phyloP scores from a whole-genome alignment of 2,329 filamentous ascomycete species.

The Colletotrichum costaricense region DNA sequence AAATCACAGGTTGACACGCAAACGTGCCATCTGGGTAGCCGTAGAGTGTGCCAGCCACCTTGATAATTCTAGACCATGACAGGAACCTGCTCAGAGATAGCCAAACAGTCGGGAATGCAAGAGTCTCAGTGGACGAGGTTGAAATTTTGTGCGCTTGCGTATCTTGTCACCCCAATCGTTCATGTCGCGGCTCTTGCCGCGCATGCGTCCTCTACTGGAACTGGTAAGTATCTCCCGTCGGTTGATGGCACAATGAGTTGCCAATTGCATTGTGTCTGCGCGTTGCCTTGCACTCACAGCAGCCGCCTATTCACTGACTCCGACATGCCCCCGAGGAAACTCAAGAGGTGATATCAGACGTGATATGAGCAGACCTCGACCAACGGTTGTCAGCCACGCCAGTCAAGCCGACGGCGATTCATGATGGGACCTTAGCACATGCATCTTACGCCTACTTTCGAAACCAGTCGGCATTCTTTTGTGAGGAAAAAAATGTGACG shows the following conservation, averaged over 20 bases:
- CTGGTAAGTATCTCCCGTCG: conserved; percentile 17
- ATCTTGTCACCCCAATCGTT: background rate
- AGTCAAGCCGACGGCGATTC: background rate
- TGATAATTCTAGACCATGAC: background rate
- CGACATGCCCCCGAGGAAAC: background rate
- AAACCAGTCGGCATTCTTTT: background rate
- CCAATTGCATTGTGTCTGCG: conserved; percentile 2
- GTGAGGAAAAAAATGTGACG: background rate
- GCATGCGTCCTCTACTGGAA: conserved; percentile 4
- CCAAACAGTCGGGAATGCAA: conserved; percentile 9
- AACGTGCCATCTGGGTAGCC: background rate
- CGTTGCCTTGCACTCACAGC: background rate
- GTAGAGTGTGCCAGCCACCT: background rate
- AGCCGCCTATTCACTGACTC: background rate
- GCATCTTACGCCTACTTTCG: background rate
- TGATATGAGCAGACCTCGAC: background rate
- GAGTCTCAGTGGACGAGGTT: conserved; percentile 3
- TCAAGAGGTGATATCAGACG: background rate
- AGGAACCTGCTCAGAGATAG: background rate
- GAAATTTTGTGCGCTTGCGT: conserved; percentile 12
- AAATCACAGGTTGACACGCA: conserved; percentile 13
- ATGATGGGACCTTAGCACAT: background rate
- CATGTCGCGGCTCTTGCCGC: background rate
- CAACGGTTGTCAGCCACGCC: conserved; percentile 12
- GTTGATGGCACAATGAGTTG: conserved; percentile 5